A percentile compares a stretch with the other conserved stretches of the same genome.
These are phyloP conservation scores for Brachypodium distachyon DNA, from an alignment of 202 grass and related monocot genomes.

Conservation along the genomic window DNA sequence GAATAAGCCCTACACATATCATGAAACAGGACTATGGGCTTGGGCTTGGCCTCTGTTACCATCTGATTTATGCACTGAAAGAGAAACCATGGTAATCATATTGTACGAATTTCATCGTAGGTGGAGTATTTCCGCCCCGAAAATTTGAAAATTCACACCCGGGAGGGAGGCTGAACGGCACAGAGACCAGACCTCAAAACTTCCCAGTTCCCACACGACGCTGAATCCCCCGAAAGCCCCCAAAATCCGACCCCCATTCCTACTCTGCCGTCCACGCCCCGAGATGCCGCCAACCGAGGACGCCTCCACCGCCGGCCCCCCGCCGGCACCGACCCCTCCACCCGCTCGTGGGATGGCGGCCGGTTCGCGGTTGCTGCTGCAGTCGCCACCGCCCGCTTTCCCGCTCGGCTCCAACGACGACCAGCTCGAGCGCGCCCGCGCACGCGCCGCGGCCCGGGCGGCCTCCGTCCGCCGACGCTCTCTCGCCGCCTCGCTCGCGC, in stretches of 20 bases:
- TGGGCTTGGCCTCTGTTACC: too few relatives aligned
- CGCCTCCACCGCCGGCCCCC: neutral
- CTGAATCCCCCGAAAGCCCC: neutral
- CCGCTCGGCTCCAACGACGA: slow-evolving; percentile 88
- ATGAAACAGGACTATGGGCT: too few relatives aligned
- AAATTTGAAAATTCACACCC: too few relatives aligned
- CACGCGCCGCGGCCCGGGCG: slow-evolving; percentile 59
- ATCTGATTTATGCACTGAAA: too few relatives aligned
- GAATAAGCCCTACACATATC: too few relatives aligned
- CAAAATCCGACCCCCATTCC: neutral
- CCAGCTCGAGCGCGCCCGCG: slow-evolving; percentile 76
- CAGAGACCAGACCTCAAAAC: too few relatives aligned
- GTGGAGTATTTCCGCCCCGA: too few relatives aligned
- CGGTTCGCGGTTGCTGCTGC: slow-evolving; percentile 30
- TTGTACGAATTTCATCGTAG: too few relatives aligned
- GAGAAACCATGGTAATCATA: too few relatives aligned
- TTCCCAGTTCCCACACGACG: too few relatives aligned
- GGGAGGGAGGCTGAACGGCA: too few relatives aligned
- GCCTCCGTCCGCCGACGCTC: slow-evolving; percentile 54
- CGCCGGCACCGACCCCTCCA: slow-evolving; percentile 13
- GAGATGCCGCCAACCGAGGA: slow-evolving; percentile 20
- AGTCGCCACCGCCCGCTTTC: slow-evolving; percentile 46
- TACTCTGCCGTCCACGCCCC: neutral
- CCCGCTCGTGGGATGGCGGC: slow-evolving; percentile 16
- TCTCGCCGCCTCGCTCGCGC: slow-evolving; percentile 16